phyloP scores from a whole-genome alignment of 2,329 filamentous ascomycete species.

The Tolypocladium pustulatum region DNA sequence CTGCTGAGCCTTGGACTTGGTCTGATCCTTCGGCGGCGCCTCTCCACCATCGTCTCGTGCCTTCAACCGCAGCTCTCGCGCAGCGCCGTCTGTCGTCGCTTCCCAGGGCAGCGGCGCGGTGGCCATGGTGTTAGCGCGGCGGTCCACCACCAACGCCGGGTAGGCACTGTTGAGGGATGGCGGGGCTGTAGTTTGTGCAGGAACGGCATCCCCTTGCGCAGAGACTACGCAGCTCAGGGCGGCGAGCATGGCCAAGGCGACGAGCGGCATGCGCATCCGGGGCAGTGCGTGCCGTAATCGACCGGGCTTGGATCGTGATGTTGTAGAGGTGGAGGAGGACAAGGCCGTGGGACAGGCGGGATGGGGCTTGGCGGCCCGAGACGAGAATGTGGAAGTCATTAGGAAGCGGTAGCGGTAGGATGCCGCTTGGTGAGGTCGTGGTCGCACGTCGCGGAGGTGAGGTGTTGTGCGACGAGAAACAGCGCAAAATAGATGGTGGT shows the following conservation, averaged over 20 bases:
- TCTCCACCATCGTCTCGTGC: neutral
- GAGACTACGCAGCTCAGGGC: constrained; percentile 1
- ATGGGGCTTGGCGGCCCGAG: neutral
- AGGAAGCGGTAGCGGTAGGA: neutral
- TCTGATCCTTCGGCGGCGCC: neutral
- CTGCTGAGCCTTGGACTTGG: neutral
- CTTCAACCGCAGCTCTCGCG: neutral
- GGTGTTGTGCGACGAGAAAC: neutral
- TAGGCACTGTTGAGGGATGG: neutral
- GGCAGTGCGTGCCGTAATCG: neutral
- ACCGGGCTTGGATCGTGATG: neutral
- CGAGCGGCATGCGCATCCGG: constrained; percentile 1
- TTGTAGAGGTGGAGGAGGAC: neutral
- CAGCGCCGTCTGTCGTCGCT: neutral
- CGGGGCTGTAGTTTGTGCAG: constrained; percentile 3
- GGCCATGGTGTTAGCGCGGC: neutral
- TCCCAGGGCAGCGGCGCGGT: neutral
- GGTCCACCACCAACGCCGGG: neutral
- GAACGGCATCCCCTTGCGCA: neutral
- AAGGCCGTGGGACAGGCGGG: neutral
- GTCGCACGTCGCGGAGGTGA: neutral
- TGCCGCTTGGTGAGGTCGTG: neutral
- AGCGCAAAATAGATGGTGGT: neutral
- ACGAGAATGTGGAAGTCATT: neutral
- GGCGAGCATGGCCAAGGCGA: constrained; percentile 2